A percentile compares a stretch with the other conserved stretches of the same genome.
Evolutionary conservation across 352 stramenopile species (phyloP).

Genomic region (Pythium dissimile): DNA sequence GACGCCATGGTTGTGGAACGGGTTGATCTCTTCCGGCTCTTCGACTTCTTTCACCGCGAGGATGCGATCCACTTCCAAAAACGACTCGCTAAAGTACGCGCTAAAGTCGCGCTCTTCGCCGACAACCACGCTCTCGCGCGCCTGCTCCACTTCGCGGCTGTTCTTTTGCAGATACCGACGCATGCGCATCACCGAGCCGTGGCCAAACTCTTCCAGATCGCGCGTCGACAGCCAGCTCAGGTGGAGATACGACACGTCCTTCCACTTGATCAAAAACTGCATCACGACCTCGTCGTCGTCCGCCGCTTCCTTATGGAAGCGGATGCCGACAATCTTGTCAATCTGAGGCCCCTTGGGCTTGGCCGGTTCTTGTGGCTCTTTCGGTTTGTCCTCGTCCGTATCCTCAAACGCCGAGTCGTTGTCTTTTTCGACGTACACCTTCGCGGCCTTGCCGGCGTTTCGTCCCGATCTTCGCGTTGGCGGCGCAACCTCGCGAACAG

Average conservation of each 20-base stretch:
- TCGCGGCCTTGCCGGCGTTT: constrained; percentile 79
- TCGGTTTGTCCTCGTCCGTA: constrained; percentile 64
- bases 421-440: constrained; percentile 83
- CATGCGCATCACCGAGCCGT: constrained; percentile 79
- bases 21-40: constrained; percentile 70
- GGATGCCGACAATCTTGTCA: constrained; percentile 91
- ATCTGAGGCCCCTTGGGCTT: constrained; percentile 81
- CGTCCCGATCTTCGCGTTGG: constrained; percentile 68
- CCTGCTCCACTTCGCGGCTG: constrained; percentile 68
- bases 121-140: constrained; percentile 68
- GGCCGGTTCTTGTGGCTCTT: constrained; percentile 34
- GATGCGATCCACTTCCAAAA: constrained; percentile 83
- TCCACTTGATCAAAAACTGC: constrained; percentile 99
- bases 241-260: constrained; percentile 96
- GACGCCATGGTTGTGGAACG: constrained; percentile 52
- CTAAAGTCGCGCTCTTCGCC: constrained; percentile 76
- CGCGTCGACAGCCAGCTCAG: constrained; percentile 95
- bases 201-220: constrained; percentile 91
- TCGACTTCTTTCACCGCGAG: constrained; percentile 73
- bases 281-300: constrained; percentile 73
- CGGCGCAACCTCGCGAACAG: constrained; percentile 36
- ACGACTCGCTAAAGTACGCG: constrained; percentile 82
- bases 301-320: constrained; percentile 58
- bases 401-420: constrained; percentile 62
- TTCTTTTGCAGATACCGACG: constrained; percentile 88